These are phyloP conservation scores for Acanthamoeba rhysodes DNA, from an alignment of 208 protist genomes.

Conservation along the genomic window DNA sequence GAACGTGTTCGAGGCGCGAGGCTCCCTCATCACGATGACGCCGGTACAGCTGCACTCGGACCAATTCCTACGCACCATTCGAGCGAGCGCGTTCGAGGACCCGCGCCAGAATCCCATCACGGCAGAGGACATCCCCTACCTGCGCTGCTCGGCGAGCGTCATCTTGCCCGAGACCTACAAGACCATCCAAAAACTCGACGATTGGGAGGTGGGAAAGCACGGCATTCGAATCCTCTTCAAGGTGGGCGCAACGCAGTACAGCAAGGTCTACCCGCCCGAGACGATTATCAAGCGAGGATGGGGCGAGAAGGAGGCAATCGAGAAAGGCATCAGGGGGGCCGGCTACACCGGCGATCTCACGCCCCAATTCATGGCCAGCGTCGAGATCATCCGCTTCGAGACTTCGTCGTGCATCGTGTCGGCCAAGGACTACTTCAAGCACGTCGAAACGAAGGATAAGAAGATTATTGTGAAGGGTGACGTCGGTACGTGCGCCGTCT, in stretches of 20 bases:
- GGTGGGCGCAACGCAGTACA: slow-evolving; percentile 3
- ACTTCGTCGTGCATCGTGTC: slow-evolving; percentile 61
- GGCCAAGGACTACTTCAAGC: slow-evolving; percentile 68
- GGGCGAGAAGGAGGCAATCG: slow-evolving; percentile 34
- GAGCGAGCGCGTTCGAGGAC: slow-evolving; percentile 29
- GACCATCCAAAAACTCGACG: slow-evolving; percentile 52
- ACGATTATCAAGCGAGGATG: slow-evolving; percentile 30
- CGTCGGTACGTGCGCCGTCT: no score
- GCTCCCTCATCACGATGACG: slow-evolving; percentile 63
- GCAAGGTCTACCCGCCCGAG: slow-evolving; percentile 59
- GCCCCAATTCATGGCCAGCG: slow-evolving; percentile 23
- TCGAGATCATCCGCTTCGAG: slow-evolving; percentile 65
- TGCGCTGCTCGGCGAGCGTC: slow-evolving; percentile 12
- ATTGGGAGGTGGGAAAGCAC: slow-evolving; percentile 57
- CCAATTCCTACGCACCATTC: slow-evolving; percentile 54
- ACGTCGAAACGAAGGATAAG: slow-evolving; percentile 1
- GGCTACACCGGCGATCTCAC: slow-evolving; percentile 63
- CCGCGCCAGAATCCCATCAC: slow-evolving; percentile 48
- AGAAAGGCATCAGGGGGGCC: slow-evolving; percentile 1
- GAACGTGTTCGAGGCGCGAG: slow-evolving; percentile 45
- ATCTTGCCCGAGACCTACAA: slow-evolving; percentile 48
- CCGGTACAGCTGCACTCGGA: slow-evolving; percentile 59
- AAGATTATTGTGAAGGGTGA: no score
- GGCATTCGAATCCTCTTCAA: slow-evolving; percentile 56
- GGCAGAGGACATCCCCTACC: slow-evolving; percentile 60